A percentile compares a stretch with the other conserved stretches of the same genome.
Evolutionary conservation across 2,329 filamentous ascomycete genomes (phyloP).

Genomic region (Fusarium sp.): DNA sequence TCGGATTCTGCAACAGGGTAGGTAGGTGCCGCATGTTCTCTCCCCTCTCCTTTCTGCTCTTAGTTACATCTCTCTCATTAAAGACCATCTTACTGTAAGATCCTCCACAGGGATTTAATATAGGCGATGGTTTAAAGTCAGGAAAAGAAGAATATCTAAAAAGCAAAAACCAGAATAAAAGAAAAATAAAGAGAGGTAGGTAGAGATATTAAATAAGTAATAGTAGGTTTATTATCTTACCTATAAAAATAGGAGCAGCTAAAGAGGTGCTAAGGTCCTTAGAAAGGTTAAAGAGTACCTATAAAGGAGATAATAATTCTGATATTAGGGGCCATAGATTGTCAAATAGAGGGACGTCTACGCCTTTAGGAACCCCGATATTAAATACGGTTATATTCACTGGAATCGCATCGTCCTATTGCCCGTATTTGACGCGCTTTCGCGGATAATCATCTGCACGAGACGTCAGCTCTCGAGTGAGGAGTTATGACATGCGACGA

Average conservation of each 20-base stretch:
- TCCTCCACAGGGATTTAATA: conserved; percentile 28
- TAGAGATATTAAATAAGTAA: conserved; percentile 6
- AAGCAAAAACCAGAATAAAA: background rate
- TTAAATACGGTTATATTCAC: conserved; percentile 23
- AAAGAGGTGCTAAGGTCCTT: conserved; percentile 35
- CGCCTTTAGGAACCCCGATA: conserved; percentile 17
- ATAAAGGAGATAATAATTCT: conserved; percentile 36
- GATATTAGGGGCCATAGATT: conserved; percentile 29
- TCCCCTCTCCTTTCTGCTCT: conserved; percentile 27
- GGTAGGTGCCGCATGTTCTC: conserved; percentile 36
- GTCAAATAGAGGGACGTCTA: conserved; percentile 33
- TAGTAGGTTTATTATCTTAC: conserved; percentile 37
- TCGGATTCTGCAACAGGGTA: conserved; percentile 25
- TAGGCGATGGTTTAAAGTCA: conserved; percentile 7
- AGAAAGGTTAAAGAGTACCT: conserved; percentile 32
- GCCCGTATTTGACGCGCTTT: conserved; percentile 45
- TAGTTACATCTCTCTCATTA: conserved; percentile 26
- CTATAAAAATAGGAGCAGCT: conserved; percentile 31
- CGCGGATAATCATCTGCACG: too few relatives aligned
- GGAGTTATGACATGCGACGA: too few relatives aligned
- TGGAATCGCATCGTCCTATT: conserved; percentile 30
- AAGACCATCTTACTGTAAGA: conserved; percentile 36
- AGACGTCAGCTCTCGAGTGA: too few relatives aligned
- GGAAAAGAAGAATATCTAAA: background rate
- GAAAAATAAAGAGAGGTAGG: background rate